Percentiles rank a stretch among this genome's conserved stretches.
Conservation (phyloP, 1,284 basidiomycete species). For the Boletus sp. region DNA sequence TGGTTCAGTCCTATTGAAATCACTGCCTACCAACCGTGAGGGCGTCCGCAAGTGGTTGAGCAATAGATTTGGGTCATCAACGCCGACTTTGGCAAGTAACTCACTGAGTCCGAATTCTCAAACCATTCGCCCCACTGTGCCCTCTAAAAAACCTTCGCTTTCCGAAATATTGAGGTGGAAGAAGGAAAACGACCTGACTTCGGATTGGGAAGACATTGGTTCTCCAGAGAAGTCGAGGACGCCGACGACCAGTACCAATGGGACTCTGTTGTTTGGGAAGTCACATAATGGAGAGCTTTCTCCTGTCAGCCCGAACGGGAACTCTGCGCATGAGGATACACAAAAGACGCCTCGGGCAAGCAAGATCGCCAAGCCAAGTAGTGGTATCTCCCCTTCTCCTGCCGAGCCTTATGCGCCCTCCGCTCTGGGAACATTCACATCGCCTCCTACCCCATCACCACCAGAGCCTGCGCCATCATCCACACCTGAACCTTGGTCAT, state of each 20-base stretch:
- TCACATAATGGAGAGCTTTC: conserved; percentile 24
- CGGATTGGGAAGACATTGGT: conserved; percentile 62
- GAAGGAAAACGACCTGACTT: conserved; percentile 50
- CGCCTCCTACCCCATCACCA: conserved; percentile 44
- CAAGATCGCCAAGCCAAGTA: conserved; percentile 32
- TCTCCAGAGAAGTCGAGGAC: conserved; percentile 42
- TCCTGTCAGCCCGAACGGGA: conserved; percentile 26
- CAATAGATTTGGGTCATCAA: conserved; percentile 48
- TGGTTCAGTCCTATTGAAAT: conserved; percentile 42
- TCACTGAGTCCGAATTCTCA: conserved; percentile 34
- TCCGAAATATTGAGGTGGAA: conserved; percentile 55
- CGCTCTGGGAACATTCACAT: conserved; percentile 25
- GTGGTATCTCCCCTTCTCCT: conserved; percentile 24
- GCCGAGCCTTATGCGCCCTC: conserved; percentile 18
- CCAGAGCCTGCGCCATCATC: conserved; percentile 57
- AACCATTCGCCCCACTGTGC: conserved; percentile 26
- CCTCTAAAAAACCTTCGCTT: conserved; percentile 57
- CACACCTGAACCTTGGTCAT: conserved; percentile 63
- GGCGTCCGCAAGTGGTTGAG: conserved; percentile 75
- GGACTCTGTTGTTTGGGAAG: conserved; percentile 35
- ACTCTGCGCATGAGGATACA: conserved; percentile 23
- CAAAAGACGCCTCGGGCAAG: conserved; percentile 32
- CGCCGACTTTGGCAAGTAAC: conserved; percentile 38
- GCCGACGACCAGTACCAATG: conserved; percentile 44
- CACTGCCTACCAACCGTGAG: conserved; percentile 64